These are phyloP conservation scores for Colletotrichum paranaense DNA, from an alignment of 2,329 filamentous ascomycete species.

Conservation along the genomic window DNA sequence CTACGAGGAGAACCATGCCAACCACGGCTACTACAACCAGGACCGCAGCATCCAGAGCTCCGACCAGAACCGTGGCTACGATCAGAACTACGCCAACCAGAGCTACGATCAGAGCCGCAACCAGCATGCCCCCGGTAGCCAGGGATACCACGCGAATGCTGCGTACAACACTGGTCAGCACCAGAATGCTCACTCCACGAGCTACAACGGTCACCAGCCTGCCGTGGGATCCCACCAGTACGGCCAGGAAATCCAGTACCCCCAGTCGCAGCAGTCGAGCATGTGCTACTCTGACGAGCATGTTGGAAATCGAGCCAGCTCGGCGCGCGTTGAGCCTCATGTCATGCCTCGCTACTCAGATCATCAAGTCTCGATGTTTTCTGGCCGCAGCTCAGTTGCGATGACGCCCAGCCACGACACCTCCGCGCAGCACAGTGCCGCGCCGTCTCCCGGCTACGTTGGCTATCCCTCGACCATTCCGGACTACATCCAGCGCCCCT, in stretches of 20 bases:
- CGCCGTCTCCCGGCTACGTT: not conserved
- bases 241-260: not conserved
- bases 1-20: not conserved
- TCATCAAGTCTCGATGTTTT: not conserved
- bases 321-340: not conserved
- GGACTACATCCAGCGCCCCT: not conserved
- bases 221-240: not conserved
- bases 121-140: not conserved
- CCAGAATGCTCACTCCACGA: not conserved
- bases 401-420: not conserved
- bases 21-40: not conserved
- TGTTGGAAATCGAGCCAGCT: not conserved
- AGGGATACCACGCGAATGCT: not conserved
- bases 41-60: not conserved
- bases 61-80: not conserved
- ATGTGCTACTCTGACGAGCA: not conserved
- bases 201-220: not conserved
- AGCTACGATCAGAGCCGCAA: not conserved
- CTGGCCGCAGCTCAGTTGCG: not conserved
- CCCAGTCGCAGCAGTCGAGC: not conserved
- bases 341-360: not conserved
- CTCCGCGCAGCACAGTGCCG: not conserved
- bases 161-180: not conserved
- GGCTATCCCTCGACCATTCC: not conserved
- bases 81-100: not conserved